A percentile compares a stretch with the other conserved stretches of the same genome.
phyloP scores from a whole-genome alignment of 805 yeast genomes.

The Kodamaea leandrae region DNA sequence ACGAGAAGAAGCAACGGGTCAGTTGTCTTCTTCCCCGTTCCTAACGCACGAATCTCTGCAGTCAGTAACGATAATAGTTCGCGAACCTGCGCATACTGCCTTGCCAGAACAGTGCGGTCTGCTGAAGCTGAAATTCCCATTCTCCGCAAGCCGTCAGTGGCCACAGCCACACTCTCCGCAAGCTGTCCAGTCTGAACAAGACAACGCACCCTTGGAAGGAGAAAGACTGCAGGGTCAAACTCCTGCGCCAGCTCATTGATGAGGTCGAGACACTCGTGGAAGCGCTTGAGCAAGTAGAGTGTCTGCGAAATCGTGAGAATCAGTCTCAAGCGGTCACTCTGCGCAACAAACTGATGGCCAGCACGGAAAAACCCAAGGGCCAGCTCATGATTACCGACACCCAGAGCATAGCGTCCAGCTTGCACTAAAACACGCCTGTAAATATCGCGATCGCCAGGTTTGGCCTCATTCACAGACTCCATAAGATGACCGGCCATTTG shows the following conservation, averaged over 20 bases:
- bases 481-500: slow-evolving; percentile 41
- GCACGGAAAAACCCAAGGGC: slow-evolving; percentile 41
- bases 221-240: slow-evolving; percentile 34
- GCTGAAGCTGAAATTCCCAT: slow-evolving; percentile 33
- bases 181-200: slow-evolving; percentile 27
- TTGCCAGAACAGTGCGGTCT: slow-evolving; percentile 24
- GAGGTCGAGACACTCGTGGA: slow-evolving; percentile 33
- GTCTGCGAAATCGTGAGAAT: slow-evolving; percentile 34
- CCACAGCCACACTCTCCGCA: slow-evolving; percentile 33
- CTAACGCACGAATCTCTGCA: slow-evolving; percentile 35
- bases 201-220: slow-evolving; percentile 38
- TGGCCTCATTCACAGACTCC: slow-evolving; percentile 32
- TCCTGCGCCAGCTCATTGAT: slow-evolving; percentile 25
- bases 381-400: slow-evolving; percentile 39
- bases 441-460: slow-evolving; percentile 31
- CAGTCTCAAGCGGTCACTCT: slow-evolving; percentile 21
- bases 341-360: slow-evolving; percentile 28
- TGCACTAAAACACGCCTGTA: slow-evolving; percentile 39
- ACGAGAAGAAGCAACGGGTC: slow-evolving; percentile 28
- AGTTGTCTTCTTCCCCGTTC: slow-evolving; percentile 18
- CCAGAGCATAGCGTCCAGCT: slow-evolving; percentile 46
- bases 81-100: slow-evolving; percentile 19
- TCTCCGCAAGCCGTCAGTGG: slow-evolving; percentile 32
- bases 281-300: slow-evolving; percentile 25
- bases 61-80: slow-evolving; percentile 38